Conservation (phyloP, 202 grass and related monocot genomes). For the Dendrocalamus latiflorus region DNA sequence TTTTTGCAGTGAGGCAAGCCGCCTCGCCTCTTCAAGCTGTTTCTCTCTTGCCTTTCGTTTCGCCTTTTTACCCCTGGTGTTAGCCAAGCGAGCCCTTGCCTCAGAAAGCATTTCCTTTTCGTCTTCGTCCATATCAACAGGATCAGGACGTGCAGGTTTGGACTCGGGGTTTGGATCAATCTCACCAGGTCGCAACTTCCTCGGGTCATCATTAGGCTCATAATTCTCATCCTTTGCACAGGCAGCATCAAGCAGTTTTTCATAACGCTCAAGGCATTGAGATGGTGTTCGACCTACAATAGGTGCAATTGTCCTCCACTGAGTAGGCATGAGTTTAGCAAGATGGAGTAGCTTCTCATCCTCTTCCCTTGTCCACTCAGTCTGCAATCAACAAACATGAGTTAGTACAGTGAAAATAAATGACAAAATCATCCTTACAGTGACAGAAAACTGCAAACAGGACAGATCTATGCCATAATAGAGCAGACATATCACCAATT, state of each 20-base stretch:
- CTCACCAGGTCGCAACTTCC: slow-evolving; percentile 81
- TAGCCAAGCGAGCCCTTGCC: slow-evolving; percentile 75
- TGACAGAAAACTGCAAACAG: background rate
- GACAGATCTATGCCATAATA: background rate
- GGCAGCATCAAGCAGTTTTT: slow-evolving; percentile 81
- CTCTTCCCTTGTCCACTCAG: slow-evolving; percentile 97
- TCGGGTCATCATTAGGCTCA: slow-evolving; percentile 72
- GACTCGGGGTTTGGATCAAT: slow-evolving; percentile 93
- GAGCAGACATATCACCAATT: background rate
- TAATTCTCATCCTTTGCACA: slow-evolving; percentile 90
- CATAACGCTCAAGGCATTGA: slow-evolving; percentile 85
- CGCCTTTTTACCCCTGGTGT: slow-evolving; percentile 89
- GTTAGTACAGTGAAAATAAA: slow-evolving; percentile 15
- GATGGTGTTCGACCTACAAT: slow-evolving; percentile 88
- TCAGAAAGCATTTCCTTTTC: slow-evolving; percentile 96
- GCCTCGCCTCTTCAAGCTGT: slow-evolving; percentile 85
- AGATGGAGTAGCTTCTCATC: slow-evolving; percentile 95
- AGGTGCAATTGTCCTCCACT: slow-evolving; percentile 95
- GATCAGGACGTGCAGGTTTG: slow-evolving; percentile 84
- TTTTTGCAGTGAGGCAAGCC: slow-evolving; percentile 87
- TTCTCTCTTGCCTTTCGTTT: slow-evolving; percentile 93
- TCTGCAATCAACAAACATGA: slow-evolving; percentile 45
- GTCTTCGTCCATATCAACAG: slow-evolving; percentile 92
- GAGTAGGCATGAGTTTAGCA: slow-evolving; percentile 97
- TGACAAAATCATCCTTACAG: background rate